Base-by-base conservation (phyloP, 2,329 filamentous ascomycete species). In the Fusarium udum region DNA sequence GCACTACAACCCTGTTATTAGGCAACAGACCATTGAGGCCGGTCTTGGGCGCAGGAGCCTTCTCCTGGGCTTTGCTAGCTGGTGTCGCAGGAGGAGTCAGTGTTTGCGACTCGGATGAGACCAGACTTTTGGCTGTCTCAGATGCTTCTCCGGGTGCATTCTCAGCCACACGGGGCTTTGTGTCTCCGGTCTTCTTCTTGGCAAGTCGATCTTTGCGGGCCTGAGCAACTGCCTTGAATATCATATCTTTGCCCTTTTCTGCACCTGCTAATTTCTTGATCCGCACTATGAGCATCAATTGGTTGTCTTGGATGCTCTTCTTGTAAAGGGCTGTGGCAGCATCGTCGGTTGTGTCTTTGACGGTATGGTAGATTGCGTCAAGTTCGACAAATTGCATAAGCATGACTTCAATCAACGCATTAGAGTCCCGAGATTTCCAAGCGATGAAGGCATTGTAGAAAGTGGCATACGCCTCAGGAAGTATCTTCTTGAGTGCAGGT, bases 301-400 rank as follows among this genome's bases (percentile, higher is more conserved):
- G 93, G 76, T 94, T 95, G 73, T 95, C 92, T 64, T 92, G 89
- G 72, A 95, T 95, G 67, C 93, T 94, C 77, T 94, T 88, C 40
- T 91, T 90, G 78, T 95, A 95, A n/a, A 94, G 90, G 24, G 89
- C 90, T 2, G 92, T 89, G 6, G 94, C 93, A 22, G 91, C 89
- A 43, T 92, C 90, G 53, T 93, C 91, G 1, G 90, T 93, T 59
- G 91, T 91, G 76, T 94, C 91, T 80, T 94, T 95, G 79, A 96
- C 92, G 6, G 92, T 93, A 79, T 95, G 92, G 86, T 93, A 93
- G 53, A 95, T 95, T 40, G 92, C 92, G 78, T 96, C 93, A 5
- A 96, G 87, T 79, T 95, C 93, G 24, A 95, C 92, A 80, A 95
- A 95, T 73, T 94, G 93, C 77, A 93, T 88, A n/a, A 95, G 87